These are phyloP conservation scores for Breynia disticha DNA, from an alignment of 441 rosid genomes.

Conservation along the genomic window DNA sequence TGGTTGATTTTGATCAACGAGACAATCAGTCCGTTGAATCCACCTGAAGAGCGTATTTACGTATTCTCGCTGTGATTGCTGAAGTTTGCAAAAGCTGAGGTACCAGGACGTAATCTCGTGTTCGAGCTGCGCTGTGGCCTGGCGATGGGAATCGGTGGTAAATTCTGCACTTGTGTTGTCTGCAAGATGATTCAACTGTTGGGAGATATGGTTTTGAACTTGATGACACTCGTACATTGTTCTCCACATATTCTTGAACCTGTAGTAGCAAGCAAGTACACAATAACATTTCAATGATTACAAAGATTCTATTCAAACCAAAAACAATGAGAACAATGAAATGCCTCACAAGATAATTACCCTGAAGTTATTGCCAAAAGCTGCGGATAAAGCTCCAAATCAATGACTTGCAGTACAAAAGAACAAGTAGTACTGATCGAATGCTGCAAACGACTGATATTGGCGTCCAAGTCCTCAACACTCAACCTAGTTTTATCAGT, in stretches of 20 bases:
- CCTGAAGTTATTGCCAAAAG: constrained; percentile 65
- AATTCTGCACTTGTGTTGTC: constrained; percentile 39
- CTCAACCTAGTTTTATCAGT: constrained; percentile 48
- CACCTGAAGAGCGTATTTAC: constrained; percentile 58
- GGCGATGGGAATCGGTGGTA: constrained; percentile 61
- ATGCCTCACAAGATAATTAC: constrained; percentile 30
- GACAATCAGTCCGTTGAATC: constrained; percentile 57
- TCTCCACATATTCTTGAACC: constrained; percentile 72
- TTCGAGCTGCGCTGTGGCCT: constrained; percentile 70
- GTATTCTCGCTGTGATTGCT: constrained; percentile 59
- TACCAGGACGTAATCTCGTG: constrained; percentile 68
- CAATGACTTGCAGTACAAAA: constrained; percentile 42
- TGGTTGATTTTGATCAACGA: constrained; percentile 40
- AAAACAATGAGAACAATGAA: not conserved
- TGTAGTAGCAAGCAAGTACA: constrained; percentile 18
- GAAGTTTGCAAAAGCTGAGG: constrained; percentile 64
- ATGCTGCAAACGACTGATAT: constrained; percentile 39
- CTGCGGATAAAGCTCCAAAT: constrained; percentile 83
- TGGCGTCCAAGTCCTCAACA: constrained; percentile 54
- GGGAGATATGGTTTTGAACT: constrained; percentile 69
- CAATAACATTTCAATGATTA: no score
- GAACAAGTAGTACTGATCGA: constrained; percentile 55
- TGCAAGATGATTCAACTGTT: constrained; percentile 51
- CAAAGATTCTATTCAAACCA: no score
- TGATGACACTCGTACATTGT: constrained; percentile 76